These are phyloP conservation scores for Ilex paraguariensis DNA, from an alignment of 305 asterid species.

Conservation along the genomic window DNA sequence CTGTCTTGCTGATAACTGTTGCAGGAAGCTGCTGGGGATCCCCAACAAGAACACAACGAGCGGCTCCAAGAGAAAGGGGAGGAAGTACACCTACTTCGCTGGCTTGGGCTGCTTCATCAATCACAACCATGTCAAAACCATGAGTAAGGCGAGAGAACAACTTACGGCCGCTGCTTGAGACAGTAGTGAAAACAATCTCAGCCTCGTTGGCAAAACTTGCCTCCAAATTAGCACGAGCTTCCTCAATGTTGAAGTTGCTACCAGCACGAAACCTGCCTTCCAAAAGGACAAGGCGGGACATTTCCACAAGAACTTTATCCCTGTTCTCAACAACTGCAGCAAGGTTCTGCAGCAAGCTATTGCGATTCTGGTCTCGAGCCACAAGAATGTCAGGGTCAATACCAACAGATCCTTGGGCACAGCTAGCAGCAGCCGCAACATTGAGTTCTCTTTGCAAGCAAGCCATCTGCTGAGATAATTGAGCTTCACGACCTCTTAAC, in stretches of 20 bases:
- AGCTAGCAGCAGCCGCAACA: slow-evolving; percentile 69
- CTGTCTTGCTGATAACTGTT: slow-evolving; percentile 97
- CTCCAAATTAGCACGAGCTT: slow-evolving; percentile 94
- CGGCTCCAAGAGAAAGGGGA: slow-evolving; percentile 98
- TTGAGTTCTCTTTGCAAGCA: slow-evolving; percentile 91
- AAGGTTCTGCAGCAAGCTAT: slow-evolving; percentile 69
- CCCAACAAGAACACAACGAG: slow-evolving; percentile 98
- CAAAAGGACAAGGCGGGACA: slow-evolving; percentile 85
- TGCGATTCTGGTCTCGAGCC: slow-evolving; percentile 96
- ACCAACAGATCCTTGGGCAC: slow-evolving; percentile 97
- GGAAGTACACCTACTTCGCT: slow-evolving; percentile 96
- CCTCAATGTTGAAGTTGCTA: slow-evolving; percentile 78
- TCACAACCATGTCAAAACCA: slow-evolving; percentile 99
- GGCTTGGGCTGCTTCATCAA: slow-evolving; percentile 99
- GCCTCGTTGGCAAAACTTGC: slow-evolving; percentile 99
- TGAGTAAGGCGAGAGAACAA: slow-evolving; percentile 93
- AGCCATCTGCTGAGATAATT: no score
- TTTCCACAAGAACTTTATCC: slow-evolving; percentile 88
- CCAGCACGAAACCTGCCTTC: slow-evolving; percentile 82
- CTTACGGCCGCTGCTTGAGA: slow-evolving; percentile 98
- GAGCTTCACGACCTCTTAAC: no score
- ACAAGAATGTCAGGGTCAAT: slow-evolving; percentile 93
- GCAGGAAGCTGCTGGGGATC: slow-evolving; percentile 99
- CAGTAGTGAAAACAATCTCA: slow-evolving; percentile 95
- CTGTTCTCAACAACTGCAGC: slow-evolving; percentile 95